Evolutionary conservation across 2,329 filamentous ascomycete species (phyloP), one percentile per base, ranked within the genome.

Genomic region (Verticillium dahliae): DNA sequence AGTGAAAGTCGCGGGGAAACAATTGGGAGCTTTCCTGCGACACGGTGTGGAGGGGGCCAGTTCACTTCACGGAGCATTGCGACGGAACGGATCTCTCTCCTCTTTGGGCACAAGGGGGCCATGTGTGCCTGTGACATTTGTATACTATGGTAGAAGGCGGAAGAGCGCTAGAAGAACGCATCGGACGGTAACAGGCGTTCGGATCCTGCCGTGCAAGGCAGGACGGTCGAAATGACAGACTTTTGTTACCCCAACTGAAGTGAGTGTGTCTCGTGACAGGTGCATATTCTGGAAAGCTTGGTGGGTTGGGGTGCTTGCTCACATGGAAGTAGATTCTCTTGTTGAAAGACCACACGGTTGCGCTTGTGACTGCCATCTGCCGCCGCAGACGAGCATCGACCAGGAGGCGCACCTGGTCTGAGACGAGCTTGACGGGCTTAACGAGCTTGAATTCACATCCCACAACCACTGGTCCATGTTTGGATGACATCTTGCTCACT

Each of bases 151-250:
- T 39, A 34, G 33, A 54, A 13, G 10, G 31, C 37, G 41, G 41
- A 33, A 45, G 39, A 59, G 58, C 58, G 55, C 50, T 59, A 56
- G 27, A 52, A 54, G 45, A 59, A 55, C 58, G 58, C 58, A 54
- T 59, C 58, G 58, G 58, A 45, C 45, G 58, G 58, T 54, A 18
- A 59, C 58, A 38, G 58, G 58, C 58, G 58, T 55, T 59, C 58
- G 58, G 58, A 59, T 59, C 33, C 57, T 58, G 57, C 57, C 39
- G 18, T 27, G 27, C 50, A 6, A 34, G 57, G 57, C 57, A 58
- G 39, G 45, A 58, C 14, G 41, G 57, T 50, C 57, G 27, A 58
- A 39, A 58, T 58, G 39, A n/a, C 41, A 58, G 57, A 41, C 35
- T 58, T 41, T 41, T 52, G 45, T 52, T 52, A 52, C 45, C 39